Percentiles rank a stretch among this genome's conserved stretches.
These are phyloP conservation scores for Heterobasidion annosum DNA, from an alignment of 1,284 basidiomycete species.

Conservation along the genomic window DNA sequence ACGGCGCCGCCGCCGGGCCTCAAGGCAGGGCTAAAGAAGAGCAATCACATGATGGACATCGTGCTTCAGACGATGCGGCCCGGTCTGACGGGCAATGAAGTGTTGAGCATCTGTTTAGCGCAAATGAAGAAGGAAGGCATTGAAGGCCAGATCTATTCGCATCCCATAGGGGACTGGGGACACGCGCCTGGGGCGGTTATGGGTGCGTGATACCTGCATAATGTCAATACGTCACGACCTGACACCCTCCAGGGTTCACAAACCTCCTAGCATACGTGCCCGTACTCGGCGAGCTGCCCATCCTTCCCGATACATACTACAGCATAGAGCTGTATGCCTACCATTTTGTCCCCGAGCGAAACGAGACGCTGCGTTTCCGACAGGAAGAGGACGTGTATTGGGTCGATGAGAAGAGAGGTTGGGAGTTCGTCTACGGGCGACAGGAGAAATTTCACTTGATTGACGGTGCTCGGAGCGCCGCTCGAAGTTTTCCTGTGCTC, in stretches of 20 bases:
- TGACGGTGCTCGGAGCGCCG: slow-evolving; percentile 13
- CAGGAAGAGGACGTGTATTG: slow-evolving; percentile 44
- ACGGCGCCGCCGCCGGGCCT: slow-evolving; percentile 31
- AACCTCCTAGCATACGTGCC: slow-evolving; percentile 37
- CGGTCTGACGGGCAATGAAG: slow-evolving; percentile 38
- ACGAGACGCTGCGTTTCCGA: slow-evolving; percentile 34
- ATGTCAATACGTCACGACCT: neutral
- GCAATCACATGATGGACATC: slow-evolving; percentile 44
- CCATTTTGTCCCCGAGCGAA: slow-evolving; percentile 39
- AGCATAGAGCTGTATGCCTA: slow-evolving; percentile 44
- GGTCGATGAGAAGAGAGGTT: slow-evolving; percentile 26
- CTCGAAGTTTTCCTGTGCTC: neutral
- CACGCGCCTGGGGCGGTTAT: slow-evolving; percentile 44
- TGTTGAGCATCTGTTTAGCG: slow-evolving; percentile 28
- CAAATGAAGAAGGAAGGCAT: slow-evolving; percentile 36
- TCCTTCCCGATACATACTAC: slow-evolving; percentile 37
- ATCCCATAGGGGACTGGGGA: slow-evolving; percentile 51
- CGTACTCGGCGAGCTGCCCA: slow-evolving; percentile 32
- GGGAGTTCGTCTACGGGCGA: slow-evolving; percentile 41
- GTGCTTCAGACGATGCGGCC: slow-evolving; percentile 33
- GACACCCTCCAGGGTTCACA: slow-evolving; percentile 27
- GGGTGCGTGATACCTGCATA: slow-evolving; percentile 21
- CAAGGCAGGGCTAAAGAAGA: slow-evolving; percentile 33
- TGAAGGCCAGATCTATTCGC: slow-evolving; percentile 40
- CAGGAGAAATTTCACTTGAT: slow-evolving; percentile 39